These are phyloP conservation scores for Balakata baccata DNA, from an alignment of 345 rosid genomes.

Conservation along the genomic window DNA sequence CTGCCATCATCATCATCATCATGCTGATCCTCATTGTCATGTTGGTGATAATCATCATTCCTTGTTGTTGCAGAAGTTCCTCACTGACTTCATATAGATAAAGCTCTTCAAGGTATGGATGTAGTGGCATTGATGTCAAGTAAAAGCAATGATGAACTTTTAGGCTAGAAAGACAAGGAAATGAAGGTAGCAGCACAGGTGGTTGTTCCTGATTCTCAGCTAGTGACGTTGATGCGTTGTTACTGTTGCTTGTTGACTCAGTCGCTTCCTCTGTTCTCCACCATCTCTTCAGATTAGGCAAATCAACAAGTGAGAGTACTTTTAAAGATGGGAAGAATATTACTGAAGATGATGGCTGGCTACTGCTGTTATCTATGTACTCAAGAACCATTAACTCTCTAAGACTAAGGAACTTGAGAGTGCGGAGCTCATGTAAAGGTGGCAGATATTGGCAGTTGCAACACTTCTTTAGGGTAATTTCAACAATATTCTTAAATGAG, in stretches of 20 bases:
- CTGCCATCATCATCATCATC: background rate
- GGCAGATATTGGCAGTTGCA: background rate
- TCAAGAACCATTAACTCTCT: background rate
- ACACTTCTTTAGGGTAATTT: constrained; percentile 2
- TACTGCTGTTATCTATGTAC: background rate
- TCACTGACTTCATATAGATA: background rate
- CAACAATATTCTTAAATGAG: background rate
- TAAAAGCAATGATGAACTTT: constrained; percentile 11
- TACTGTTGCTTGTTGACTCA: background rate
- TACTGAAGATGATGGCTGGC: background rate
- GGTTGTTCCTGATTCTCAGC: background rate
- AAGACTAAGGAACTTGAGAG: background rate
- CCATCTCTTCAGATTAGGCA: constrained; percentile 4
- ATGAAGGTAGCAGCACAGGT: background rate
- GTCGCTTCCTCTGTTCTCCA: background rate
- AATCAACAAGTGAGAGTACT: constrained; percentile 4
- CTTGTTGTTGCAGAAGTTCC: background rate
- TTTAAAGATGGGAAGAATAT: constrained; percentile 1
- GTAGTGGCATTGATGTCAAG: constrained; percentile 1
- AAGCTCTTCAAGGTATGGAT: constrained; percentile 1
- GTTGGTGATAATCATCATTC: background rate
- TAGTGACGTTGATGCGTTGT: background rate
- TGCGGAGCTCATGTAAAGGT: background rate
- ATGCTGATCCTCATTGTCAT: background rate
- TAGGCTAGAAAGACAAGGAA: constrained; percentile 6